Percentiles rank a stretch among this genome's conserved stretches.
Evolutionary conservation across 2,329 filamentous ascomycete genomes (phyloP).

Genomic region (Penicillium sp.): DNA sequence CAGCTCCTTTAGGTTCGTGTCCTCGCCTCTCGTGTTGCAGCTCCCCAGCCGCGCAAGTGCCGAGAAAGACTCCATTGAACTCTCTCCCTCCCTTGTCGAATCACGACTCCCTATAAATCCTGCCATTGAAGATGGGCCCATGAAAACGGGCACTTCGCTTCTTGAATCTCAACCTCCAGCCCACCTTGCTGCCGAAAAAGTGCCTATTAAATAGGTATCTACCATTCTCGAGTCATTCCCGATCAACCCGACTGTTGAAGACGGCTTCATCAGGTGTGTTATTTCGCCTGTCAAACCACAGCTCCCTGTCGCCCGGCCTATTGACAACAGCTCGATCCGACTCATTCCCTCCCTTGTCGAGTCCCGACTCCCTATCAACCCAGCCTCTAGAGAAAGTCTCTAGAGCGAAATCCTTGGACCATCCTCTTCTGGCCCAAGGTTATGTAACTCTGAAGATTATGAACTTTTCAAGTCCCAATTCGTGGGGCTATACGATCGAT

Average conservation of each 20-base stretch:
- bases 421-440: constrained; percentile 3
- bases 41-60: neutral
- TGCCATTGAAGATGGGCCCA: neutral
- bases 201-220: neutral
- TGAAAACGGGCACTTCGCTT: neutral
- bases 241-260: constrained; percentile 4
- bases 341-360: constrained; percentile 9
- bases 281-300: neutral
- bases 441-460: constrained; percentile 1
- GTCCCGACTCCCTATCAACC: constrained; percentile 31
- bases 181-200: neutral
- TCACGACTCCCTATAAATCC: constrained; percentile 17
- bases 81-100: constrained; percentile 1
- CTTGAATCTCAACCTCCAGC: neutral
- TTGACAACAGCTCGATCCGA: neutral
- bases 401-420: constrained; percentile 7
- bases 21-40: neutral
- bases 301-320: neutral
- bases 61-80: neutral
- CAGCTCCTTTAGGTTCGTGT: neutral
- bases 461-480: constrained; percentile 17
- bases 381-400: constrained; percentile 23
- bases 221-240: constrained; percentile 14
- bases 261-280: neutral
- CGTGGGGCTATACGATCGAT: constrained; percentile 26